Evolutionary conservation across 2,329 filamentous ascomycete species (phyloP).

Genomic region (Venturia aucupariae): DNA sequence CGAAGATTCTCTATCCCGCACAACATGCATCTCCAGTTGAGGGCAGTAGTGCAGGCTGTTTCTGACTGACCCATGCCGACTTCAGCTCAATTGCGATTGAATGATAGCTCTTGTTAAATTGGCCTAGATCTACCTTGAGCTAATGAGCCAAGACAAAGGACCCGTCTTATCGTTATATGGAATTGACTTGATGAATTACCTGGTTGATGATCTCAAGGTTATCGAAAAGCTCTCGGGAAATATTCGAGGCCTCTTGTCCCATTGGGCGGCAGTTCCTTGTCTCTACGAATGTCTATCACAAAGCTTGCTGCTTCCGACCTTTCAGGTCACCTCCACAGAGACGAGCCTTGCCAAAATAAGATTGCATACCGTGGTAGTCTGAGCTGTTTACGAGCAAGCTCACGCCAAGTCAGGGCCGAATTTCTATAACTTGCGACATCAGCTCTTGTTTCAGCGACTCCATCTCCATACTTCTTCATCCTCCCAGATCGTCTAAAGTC

Average conservation of each 20-base stretch:
- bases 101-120: background rate
- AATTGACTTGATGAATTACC: background rate
- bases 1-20: no score
- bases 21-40: no score
- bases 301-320: background rate
- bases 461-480: background rate
- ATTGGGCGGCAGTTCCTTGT: background rate
- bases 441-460: background rate
- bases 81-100: no score
- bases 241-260: background rate
- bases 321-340: background rate
- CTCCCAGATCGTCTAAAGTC: background rate
- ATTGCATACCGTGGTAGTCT: background rate
- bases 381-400: background rate
- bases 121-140: background rate
- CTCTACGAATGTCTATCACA: background rate
- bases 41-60: no score
- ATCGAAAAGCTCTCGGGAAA: background rate
- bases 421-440: background rate
- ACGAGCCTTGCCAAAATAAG: background rate
- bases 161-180: background rate
- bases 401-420: background rate
- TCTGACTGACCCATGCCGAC: no score
- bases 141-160: no score
- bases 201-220: background rate